Conservation (phyloP, 441 rosid species). For the Omphalea diandra region DNA sequence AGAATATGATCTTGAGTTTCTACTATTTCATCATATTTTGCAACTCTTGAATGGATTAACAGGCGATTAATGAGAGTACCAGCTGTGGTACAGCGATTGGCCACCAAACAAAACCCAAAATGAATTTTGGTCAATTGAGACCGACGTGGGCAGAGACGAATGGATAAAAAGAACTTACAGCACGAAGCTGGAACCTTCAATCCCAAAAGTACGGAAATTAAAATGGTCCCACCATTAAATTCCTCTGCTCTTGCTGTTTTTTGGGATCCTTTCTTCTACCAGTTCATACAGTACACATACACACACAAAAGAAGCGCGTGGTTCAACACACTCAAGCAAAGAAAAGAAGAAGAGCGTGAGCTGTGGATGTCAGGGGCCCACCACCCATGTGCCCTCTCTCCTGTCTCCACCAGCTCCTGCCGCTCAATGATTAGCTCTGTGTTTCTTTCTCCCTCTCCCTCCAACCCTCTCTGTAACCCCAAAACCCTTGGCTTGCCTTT, state of each 20-base stretch:
- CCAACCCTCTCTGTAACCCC: slow-evolving; percentile 15
- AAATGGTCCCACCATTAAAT: slow-evolving; percentile 20
- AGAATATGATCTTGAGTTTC: no score
- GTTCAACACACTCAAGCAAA: not conserved
- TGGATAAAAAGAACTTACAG: slow-evolving; percentile 31
- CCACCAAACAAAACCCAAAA: slow-evolving; percentile 15
- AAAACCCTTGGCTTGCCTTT: not conserved
- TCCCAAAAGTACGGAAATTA: slow-evolving; percentile 22
- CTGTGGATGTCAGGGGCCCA: slow-evolving; percentile 47
- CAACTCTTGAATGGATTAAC: no score
- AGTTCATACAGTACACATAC: no score
- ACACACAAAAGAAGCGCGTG: not conserved
- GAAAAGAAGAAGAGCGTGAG: not conserved
- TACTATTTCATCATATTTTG: no score
- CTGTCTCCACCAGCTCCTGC: slow-evolving; percentile 97
- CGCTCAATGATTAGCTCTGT: slow-evolving; percentile 84
- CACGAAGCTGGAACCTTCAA: slow-evolving; percentile 38
- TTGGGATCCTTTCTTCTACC: not conserved
- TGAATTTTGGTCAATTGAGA: not conserved
- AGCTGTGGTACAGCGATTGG: not conserved
- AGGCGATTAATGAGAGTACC: not conserved
- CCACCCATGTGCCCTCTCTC: slow-evolving; percentile 87
- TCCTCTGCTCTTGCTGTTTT: not conserved
- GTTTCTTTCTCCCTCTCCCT: slow-evolving; percentile 13
- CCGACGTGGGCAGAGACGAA: slow-evolving; percentile 21